Percentiles rank a stretch among this genome's conserved stretches.
Conservation (phyloP, 2,329 filamentous ascomycete species). For the Huntiella omanensis region DNA sequence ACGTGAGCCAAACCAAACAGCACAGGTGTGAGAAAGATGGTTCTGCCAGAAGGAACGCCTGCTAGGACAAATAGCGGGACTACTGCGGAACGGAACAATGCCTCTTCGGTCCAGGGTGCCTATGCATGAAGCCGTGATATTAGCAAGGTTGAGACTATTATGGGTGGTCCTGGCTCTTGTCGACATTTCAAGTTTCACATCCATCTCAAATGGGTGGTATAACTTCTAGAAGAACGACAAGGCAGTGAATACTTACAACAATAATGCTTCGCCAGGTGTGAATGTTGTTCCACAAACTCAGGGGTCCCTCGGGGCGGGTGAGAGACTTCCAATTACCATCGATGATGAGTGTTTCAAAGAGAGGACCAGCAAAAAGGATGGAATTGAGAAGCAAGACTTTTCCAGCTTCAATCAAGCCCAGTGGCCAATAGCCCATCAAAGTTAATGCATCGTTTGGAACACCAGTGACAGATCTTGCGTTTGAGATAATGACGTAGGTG, state of each 20-base stretch:
- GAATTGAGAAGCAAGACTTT: constrained; percentile 52
- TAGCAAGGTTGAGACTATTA: constrained; percentile 2
- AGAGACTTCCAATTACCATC: constrained; percentile 52
- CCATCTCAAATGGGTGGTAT: not conserved
- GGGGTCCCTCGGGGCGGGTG: constrained; percentile 34
- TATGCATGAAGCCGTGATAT: constrained; percentile 7
- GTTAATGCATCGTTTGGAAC: constrained; percentile 15
- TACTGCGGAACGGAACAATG: constrained; percentile 78
- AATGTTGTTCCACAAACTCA: constrained; percentile 51
- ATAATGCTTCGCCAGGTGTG: constrained; percentile 74
- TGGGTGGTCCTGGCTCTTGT: not conserved
- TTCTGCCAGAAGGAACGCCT: constrained; percentile 32
- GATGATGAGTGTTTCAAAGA: constrained; percentile 62
- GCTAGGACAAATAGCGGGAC: constrained; percentile 67
- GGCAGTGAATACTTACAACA: constrained; percentile 39
- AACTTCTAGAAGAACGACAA: not conserved
- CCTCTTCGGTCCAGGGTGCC: constrained; percentile 77
- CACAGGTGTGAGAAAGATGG: constrained; percentile 66
- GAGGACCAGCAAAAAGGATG: constrained; percentile 63
- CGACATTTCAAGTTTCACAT: not conserved
- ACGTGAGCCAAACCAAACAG: constrained; percentile 87
- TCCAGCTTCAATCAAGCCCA: constrained; percentile 43
- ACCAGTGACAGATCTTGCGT: not conserved
- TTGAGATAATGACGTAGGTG: constrained; percentile 44
- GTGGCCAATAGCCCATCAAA: constrained; percentile 65